These are phyloP conservation scores for Xerophyta viscosa DNA, from an alignment of 106 monocot species.

Conservation along the genomic window DNA sequence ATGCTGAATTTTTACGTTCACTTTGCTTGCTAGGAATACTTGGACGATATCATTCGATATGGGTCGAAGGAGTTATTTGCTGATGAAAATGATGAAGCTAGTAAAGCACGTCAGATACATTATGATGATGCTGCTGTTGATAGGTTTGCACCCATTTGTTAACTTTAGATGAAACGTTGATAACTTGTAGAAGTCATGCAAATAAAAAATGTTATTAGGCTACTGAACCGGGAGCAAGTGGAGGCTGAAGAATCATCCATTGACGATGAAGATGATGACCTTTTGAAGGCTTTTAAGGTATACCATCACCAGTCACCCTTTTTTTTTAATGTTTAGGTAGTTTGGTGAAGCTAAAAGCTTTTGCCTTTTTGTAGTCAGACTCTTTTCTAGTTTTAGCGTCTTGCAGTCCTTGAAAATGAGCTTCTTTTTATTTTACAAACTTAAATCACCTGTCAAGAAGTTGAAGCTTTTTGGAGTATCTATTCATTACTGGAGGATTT, in stretches of 20 bases:
- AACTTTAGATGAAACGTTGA: neutral
- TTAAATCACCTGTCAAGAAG: too few relatives aligned
- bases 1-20: neutral
- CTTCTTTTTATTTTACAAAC: too few relatives aligned
- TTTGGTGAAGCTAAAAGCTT: too few relatives aligned
- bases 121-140: slow-evolving; percentile 97
- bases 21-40: slow-evolving; percentile 65
- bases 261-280: slow-evolving; percentile 84
- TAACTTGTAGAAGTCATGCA: too few relatives aligned
- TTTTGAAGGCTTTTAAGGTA: slow-evolving; percentile 98
- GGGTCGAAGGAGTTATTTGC: slow-evolving; percentile 95
- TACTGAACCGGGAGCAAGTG: slow-evolving; percentile 89
- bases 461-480: too few relatives aligned
- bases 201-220: too few relatives aligned
- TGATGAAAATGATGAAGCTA: slow-evolving; percentile 82
- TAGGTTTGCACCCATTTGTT: slow-evolving; percentile 30
- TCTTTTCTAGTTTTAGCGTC: too few relatives aligned
- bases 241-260: slow-evolving; percentile 56
- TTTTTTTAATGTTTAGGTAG: too few relatives aligned
- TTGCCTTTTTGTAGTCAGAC: too few relatives aligned
- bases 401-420: too few relatives aligned
- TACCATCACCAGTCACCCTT: too few relatives aligned
- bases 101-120: slow-evolving; percentile 93
- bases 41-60: slow-evolving; percentile 97
- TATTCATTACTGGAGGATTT: too few relatives aligned